Evolutionary conservation across 1,284 basidiomycete species (phyloP).

Genomic region (Flammula alnicola): DNA sequence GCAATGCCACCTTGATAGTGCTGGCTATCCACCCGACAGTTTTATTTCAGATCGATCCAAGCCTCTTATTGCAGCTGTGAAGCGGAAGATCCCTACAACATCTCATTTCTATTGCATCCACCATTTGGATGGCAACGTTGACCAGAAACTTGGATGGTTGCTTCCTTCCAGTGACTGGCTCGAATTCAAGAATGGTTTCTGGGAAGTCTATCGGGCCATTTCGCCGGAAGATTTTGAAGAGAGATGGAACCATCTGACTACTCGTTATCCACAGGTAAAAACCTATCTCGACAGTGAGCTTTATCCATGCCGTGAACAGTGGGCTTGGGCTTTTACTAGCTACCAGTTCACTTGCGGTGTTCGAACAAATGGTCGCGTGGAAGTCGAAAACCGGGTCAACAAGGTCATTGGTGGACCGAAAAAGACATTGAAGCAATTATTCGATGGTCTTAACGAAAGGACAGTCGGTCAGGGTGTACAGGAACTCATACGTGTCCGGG

Average conservation of each 20-base stretch:
- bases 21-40: slow-evolving; percentile 19
- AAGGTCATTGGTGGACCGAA: slow-evolving; percentile 28
- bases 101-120: slow-evolving; percentile 31
- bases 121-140: slow-evolving; percentile 32
- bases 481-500: slow-evolving; percentile 23
- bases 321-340: slow-evolving; percentile 36
- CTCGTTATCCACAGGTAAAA: slow-evolving; percentile 19
- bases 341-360: slow-evolving; percentile 32
- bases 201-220: slow-evolving; percentile 29
- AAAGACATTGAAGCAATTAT: slow-evolving; percentile 27
- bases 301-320: slow-evolving; percentile 29
- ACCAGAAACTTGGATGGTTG: slow-evolving; percentile 18
- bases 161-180: slow-evolving; percentile 22
- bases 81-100: slow-evolving; percentile 18
- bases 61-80: slow-evolving; percentile 23
- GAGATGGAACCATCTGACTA: slow-evolving; percentile 20
- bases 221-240: slow-evolving; percentile 34
- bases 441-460: slow-evolving; percentile 27
- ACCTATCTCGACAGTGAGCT: slow-evolving; percentile 30
- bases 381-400: slow-evolving; percentile 32
- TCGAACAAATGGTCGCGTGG: slow-evolving; percentile 31
- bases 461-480: slow-evolving; percentile 23
- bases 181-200: slow-evolving; percentile 28
- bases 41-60: slow-evolving; percentile 23
- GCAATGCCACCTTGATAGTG: slow-evolving; percentile 24